Percentiles rank a stretch among this genome's conserved stretches.
Evolutionary conservation across 2,329 filamentous ascomycete species (phyloP).

Genomic region (Pseudomassariella vexata): DNA sequence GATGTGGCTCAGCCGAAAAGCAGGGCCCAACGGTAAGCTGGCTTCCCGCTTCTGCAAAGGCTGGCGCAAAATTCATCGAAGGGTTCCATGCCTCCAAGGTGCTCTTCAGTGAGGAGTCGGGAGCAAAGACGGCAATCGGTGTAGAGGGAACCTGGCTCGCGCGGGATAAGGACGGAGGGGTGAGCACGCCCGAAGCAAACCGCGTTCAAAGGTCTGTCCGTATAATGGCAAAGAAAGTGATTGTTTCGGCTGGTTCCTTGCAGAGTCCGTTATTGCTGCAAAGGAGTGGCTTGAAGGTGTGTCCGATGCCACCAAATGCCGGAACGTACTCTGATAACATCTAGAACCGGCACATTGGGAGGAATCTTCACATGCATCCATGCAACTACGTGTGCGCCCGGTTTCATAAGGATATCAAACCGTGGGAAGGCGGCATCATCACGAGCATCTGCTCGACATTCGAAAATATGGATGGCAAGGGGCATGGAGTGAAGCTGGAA

Average conservation of each 20-base stretch:
- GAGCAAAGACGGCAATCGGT: conserved; percentile 57
- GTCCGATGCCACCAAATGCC: conserved; percentile 13
- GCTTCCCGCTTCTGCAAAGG: conserved; percentile 71
- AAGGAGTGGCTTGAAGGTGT: conserved; percentile 68
- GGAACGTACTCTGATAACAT: conserved; percentile 13
- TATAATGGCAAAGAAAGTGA: conserved; percentile 73
- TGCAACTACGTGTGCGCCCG: conserved; percentile 52
- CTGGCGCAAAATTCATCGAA: conserved; percentile 78
- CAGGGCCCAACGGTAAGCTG: conserved; percentile 72
- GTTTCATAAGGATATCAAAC: conserved; percentile 65
- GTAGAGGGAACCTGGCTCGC: conserved; percentile 72
- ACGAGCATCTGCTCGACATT: conserved; percentile 73
- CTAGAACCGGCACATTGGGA: conserved; percentile 73
- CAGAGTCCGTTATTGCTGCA: conserved; percentile 71
- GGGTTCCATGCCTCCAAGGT: conserved; percentile 70
- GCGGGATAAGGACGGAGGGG: conserved; percentile 56
- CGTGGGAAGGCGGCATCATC: conserved; percentile 74
- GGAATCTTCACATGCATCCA: conserved; percentile 78
- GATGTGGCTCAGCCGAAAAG: conserved; percentile 65
- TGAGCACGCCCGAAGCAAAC: conserved; percentile 42
- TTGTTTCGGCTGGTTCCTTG: conserved; percentile 72
- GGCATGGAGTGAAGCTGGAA: conserved; percentile 81
- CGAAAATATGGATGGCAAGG: conserved; percentile 72
- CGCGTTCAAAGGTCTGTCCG: conserved; percentile 54
- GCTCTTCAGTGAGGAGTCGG: conserved; percentile 53